Conservation (phyloP, 768 basidiomycete species). For the Trametes cinnabarina region DNA sequence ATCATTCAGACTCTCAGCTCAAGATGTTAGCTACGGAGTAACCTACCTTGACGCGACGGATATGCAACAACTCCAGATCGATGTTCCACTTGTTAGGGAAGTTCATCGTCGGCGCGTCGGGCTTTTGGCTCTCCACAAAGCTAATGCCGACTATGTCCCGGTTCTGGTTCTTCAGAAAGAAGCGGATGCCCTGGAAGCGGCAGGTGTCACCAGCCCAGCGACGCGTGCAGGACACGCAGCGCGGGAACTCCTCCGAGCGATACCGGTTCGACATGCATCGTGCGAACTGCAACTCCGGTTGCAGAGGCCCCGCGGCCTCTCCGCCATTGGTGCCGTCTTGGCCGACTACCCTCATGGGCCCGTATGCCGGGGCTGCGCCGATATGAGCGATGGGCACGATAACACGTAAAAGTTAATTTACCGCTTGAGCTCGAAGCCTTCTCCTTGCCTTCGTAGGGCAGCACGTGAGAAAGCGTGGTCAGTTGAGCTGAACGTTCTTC, state of each 20-base stretch:
- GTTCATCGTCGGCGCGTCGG: conserved; percentile 58
- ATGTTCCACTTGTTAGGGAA: conserved; percentile 71
- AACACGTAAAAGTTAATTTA: conserved; percentile 27
- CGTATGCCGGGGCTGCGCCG: conserved; percentile 10
- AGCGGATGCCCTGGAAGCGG: conserved; percentile 82
- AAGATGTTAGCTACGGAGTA: background rate
- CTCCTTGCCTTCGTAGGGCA: conserved; percentile 45
- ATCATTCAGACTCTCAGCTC: background rate
- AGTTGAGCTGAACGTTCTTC: conserved; percentile 12
- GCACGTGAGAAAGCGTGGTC: conserved; percentile 39
- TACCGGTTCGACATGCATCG: conserved; percentile 86
- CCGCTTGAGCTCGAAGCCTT: conserved; percentile 29
- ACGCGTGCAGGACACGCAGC: conserved; percentile 80
- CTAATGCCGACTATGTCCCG: conserved; percentile 62
- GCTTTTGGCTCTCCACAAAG: conserved; percentile 63
- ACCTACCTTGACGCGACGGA: conserved; percentile 59
- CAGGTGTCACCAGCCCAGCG: conserved; percentile 88
- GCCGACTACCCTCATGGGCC: conserved; percentile 31
- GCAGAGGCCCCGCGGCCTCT: conserved; percentile 36
- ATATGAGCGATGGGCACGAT: conserved; percentile 11
- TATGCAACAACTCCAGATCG: conserved; percentile 46
- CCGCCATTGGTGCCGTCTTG: conserved; percentile 28
- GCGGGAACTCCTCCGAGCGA: conserved; percentile 67
- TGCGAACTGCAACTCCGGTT: conserved; percentile 72
- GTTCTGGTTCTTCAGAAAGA: conserved; percentile 63